phyloP scores from a whole-genome alignment of 257 asterid genomes.

The Orobanche coerulescens region DNA sequence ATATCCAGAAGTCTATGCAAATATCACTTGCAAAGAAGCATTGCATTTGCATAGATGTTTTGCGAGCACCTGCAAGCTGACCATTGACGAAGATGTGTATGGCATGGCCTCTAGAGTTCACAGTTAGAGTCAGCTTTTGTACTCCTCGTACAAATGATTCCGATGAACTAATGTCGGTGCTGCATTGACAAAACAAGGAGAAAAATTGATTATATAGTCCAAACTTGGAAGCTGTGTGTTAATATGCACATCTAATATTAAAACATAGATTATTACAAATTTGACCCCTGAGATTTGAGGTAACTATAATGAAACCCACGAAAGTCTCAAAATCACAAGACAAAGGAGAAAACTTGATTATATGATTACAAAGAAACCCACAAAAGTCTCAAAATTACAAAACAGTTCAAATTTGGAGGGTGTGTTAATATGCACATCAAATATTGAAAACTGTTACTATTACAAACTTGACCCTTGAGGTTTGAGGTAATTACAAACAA shows the following conservation, averaged over 20 bases:
- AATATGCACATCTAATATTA: neutral
- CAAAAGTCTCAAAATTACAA: too few relatives aligned
- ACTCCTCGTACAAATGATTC: conserved; percentile 49
- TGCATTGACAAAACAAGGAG: conserved; percentile 19
- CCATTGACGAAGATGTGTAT: conserved; percentile 50
- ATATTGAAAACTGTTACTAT: neutral
- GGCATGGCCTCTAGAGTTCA: conserved; percentile 54
- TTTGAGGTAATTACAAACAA: too few relatives aligned
- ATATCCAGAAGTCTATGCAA: neutral
- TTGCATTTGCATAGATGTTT: too few relatives aligned
- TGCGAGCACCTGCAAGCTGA: conserved; percentile 37
- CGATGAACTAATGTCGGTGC: conserved; percentile 44
- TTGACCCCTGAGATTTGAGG: too few relatives aligned
- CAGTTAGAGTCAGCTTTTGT: conserved; percentile 35
- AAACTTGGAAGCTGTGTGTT: neutral
- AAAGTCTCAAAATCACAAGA: too few relatives aligned
- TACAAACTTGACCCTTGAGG: too few relatives aligned
- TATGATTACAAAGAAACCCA: too few relatives aligned
- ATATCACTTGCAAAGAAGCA: neutral
- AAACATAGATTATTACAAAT: too few relatives aligned
- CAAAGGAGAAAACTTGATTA: too few relatives aligned
- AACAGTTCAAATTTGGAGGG: too few relatives aligned
- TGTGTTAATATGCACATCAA: too few relatives aligned
- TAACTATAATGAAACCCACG: too few relatives aligned
- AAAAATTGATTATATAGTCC: neutral